Evolutionary conservation across 2,329 filamentous ascomycete genomes (phyloP).

Genomic region (Aspergillus spinulosporus): DNA sequence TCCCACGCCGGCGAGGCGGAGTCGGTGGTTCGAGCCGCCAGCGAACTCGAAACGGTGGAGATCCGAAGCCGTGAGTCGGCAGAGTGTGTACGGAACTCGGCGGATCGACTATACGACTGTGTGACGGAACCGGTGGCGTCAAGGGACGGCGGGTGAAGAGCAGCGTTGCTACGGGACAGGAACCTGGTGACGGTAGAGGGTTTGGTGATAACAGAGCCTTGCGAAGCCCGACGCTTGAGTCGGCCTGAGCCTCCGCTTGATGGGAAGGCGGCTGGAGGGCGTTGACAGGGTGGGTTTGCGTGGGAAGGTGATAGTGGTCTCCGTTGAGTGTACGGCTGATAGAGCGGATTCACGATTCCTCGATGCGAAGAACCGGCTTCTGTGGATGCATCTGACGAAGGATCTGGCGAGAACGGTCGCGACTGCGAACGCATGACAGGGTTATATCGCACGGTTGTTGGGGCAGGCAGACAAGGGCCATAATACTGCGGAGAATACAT

Average conservation of each 20-base stretch:
- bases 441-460: slow-evolving; percentile 25
- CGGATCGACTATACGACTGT: slow-evolving; percentile 25
- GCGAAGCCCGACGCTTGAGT: slow-evolving; percentile 39
- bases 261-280: slow-evolving; percentile 15
- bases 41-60: slow-evolving; percentile 34
- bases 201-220: slow-evolving; percentile 37
- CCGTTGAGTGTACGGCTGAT: slow-evolving; percentile 16
- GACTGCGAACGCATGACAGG: slow-evolving; percentile 29
- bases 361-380: slow-evolving; percentile 20
- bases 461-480: slow-evolving; percentile 32
- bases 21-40: slow-evolving; percentile 33
- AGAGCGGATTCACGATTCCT: slow-evolving; percentile 16
- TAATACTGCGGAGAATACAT: slow-evolving; percentile 36
- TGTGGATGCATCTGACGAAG: slow-evolving; percentile 20
- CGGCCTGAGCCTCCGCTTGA: slow-evolving; percentile 25
- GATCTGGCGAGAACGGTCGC: slow-evolving; percentile 22
- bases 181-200: slow-evolving; percentile 39
- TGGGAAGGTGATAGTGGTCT: slow-evolving; percentile 28
- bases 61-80: slow-evolving; percentile 33
- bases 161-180: slow-evolving; percentile 36
- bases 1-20: slow-evolving; percentile 35
- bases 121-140: slow-evolving; percentile 46
- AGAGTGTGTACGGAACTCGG: slow-evolving; percentile 31
- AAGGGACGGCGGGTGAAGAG: slow-evolving; percentile 56
- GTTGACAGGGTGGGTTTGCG: slow-evolving; percentile 19